These are phyloP conservation scores for Arthrinium puccinioides DNA, from an alignment of 2,329 filamentous ascomycete genomes.

Conservation along the genomic window DNA sequence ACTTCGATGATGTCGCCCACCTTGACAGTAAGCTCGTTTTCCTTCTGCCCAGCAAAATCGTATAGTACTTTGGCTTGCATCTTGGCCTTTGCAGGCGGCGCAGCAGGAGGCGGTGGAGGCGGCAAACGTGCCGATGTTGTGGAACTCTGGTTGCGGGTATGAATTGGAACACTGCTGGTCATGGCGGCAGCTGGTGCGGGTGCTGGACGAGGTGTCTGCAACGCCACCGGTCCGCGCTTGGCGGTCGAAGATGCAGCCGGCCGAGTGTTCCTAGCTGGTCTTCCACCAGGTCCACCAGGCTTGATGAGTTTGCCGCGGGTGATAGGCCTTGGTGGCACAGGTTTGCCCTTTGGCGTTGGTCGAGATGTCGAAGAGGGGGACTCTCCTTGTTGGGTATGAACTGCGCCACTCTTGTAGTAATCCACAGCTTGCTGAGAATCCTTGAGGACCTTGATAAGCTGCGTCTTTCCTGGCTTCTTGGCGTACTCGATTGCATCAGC, in stretches of 20 bases:
- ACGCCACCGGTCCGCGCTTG: conserved; percentile 16
- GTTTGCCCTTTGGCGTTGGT: conserved; percentile 81
- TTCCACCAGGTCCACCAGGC: conserved; percentile 78
- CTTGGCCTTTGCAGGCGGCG: conserved; percentile 58
- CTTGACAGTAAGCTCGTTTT: conserved; percentile 76
- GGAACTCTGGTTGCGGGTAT: conserved; percentile 49
- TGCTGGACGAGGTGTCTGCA: conserved; percentile 20
- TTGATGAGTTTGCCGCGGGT: conserved; percentile 89
- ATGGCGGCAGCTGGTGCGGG: conserved; percentile 19
- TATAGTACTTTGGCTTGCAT: conserved; percentile 86
- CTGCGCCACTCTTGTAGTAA: conserved; percentile 85
- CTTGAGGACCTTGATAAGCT: conserved; percentile 82
- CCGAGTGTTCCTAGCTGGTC: conserved; percentile 59
- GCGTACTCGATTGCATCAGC: conserved; percentile 86
- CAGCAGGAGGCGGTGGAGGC: conserved; percentile 58
- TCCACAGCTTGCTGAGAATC: conserved; percentile 73
- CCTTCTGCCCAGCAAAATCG: conserved; percentile 77
- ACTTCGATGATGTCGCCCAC: conserved; percentile 81
- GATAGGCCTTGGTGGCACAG: conserved; percentile 80
- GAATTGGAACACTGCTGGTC: conserved; percentile 32
- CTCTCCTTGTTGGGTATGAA: conserved; percentile 83
- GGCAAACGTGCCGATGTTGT: conserved; percentile 47
- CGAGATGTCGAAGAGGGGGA: conserved; percentile 73
- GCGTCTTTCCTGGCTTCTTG: conserved; percentile 93
- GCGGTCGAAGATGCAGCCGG: conserved; percentile 20